A percentile compares a stretch with the other conserved stretches of the same genome.
Conservation (phyloP, 2,329 filamentous ascomycete species). For the Neopestalotiopsis clavispora region DNA sequence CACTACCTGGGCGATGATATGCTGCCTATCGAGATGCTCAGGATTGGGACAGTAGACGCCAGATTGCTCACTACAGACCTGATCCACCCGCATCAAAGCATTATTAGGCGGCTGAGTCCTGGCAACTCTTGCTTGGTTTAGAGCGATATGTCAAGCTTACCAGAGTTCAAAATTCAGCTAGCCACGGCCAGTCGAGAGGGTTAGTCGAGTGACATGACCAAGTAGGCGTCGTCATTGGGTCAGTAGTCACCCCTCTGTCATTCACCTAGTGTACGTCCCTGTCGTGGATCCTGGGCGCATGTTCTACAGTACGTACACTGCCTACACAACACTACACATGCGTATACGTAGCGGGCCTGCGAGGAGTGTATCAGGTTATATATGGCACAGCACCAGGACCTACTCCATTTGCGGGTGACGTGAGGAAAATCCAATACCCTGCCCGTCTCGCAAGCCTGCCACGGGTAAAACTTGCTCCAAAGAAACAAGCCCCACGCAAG, state of each 20-base stretch:
- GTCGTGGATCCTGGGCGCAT: slow-evolving; percentile 3
- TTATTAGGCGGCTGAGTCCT: background rate
- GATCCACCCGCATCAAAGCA: slow-evolving; percentile 13
- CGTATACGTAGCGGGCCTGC: slow-evolving; percentile 18
- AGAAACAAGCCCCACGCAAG: slow-evolving; percentile 17
- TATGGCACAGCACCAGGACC: slow-evolving; percentile 17
- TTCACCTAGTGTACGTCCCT: background rate
- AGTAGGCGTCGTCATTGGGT: slow-evolving; percentile 19
- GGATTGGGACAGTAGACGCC: background rate
- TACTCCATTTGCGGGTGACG: slow-evolving; percentile 16
- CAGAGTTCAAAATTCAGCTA: background rate
- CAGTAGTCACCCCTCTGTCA: background rate
- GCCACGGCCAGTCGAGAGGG: background rate
- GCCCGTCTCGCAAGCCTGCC: slow-evolving; percentile 34
- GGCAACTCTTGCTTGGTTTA: background rate
- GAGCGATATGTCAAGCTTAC: background rate
- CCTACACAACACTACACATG: background rate
- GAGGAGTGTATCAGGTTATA: slow-evolving; percentile 23
- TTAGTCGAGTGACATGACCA: slow-evolving; percentile 17
- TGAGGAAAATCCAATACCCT: slow-evolving; percentile 27
- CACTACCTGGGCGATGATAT: no score
- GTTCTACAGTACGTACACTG: background rate
- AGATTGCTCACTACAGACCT: background rate
- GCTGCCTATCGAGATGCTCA: no score
- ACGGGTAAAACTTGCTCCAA: slow-evolving; percentile 24